These are phyloP conservation scores for Kandelia obovata DNA, from an alignment of 345 rosid genomes.

Conservation along the genomic window DNA sequence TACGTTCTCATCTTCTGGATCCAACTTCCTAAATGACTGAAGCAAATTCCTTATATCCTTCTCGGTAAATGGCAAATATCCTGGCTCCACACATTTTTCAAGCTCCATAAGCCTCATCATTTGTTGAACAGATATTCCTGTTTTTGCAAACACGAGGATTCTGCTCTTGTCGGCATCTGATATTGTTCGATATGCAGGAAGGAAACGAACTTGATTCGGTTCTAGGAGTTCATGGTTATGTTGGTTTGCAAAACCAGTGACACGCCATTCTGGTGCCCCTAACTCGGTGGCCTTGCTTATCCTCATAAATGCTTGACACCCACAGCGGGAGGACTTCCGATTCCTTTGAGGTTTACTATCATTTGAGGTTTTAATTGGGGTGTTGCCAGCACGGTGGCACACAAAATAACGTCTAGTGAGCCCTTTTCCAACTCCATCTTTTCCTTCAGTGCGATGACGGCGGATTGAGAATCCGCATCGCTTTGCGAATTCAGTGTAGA, in stretches of 20 bases:
- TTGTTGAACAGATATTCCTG: constrained; percentile 94
- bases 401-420: constrained; percentile 94
- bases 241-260: constrained; percentile 83
- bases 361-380: constrained; percentile 67
- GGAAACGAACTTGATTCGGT: constrained; percentile 90
- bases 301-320: constrained; percentile 87
- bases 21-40: constrained; percentile 78
- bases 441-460: constrained; percentile 94
- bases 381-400: constrained; percentile 96
- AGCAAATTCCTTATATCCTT: constrained; percentile 96
- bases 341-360: constrained; percentile 86
- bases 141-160: constrained; percentile 93
- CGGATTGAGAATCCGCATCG: constrained; percentile 91
- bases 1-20: constrained; percentile 81
- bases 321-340: constrained; percentile 85
- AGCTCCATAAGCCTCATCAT: constrained; percentile 99
- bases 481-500: constrained; percentile 79
- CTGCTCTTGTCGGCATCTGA: constrained; percentile 88
- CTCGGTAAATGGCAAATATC: constrained; percentile 88
- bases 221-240: constrained; percentile 90
- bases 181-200: constrained; percentile 92
- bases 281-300: constrained; percentile 72
- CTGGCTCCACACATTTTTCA: constrained; percentile 94
- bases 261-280: constrained; percentile 86
- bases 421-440: constrained; percentile 94